Conservation (phyloP, 805 yeast species). For the Zygoascus biomembranicola region DNA sequence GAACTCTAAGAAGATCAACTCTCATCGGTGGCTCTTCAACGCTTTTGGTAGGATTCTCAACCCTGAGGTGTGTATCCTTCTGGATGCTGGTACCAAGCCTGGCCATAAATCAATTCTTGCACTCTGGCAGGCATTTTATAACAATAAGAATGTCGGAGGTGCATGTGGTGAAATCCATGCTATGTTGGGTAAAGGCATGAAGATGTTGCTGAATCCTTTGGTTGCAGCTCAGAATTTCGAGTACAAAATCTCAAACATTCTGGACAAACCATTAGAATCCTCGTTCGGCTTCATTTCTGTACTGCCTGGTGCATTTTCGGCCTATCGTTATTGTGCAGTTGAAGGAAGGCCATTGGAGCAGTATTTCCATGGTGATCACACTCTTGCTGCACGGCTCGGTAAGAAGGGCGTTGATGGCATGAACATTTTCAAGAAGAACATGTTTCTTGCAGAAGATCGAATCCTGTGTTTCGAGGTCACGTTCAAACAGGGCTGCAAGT, state of each 20-base stretch:
- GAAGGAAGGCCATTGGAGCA: conserved; percentile 59
- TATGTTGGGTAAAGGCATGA: conserved; percentile 38
- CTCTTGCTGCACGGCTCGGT: conserved; percentile 38
- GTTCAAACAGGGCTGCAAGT: conserved; percentile 46
- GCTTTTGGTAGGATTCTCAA: conserved; percentile 50
- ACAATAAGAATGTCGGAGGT: conserved; percentile 53
- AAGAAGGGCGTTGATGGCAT: conserved; percentile 51
- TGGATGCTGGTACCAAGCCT: conserved; percentile 63
- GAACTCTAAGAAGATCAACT: conserved; percentile 56
- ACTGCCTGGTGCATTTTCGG: conserved; percentile 63
- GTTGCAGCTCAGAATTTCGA: conserved; percentile 62
- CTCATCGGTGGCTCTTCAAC: conserved; percentile 64
- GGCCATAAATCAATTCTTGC: conserved; percentile 46
- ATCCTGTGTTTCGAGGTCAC: conserved; percentile 58
- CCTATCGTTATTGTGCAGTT: conserved; percentile 52
- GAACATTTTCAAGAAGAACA: conserved; percentile 57
- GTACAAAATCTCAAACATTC: conserved; percentile 57
- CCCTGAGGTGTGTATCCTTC: conserved; percentile 48
- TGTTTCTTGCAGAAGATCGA: conserved; percentile 66
- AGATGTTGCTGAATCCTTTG: conserved; percentile 43
- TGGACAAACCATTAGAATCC: conserved; percentile 60
- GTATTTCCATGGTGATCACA: conserved; percentile 58
- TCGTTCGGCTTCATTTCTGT: conserved; percentile 58
- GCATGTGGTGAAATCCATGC: conserved; percentile 70
- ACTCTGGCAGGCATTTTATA: conserved; percentile 56